Evolutionary conservation across 495 filamentous ascomycete species (phyloP).

Genomic region (Annulohypoxylon moriforme): DNA sequence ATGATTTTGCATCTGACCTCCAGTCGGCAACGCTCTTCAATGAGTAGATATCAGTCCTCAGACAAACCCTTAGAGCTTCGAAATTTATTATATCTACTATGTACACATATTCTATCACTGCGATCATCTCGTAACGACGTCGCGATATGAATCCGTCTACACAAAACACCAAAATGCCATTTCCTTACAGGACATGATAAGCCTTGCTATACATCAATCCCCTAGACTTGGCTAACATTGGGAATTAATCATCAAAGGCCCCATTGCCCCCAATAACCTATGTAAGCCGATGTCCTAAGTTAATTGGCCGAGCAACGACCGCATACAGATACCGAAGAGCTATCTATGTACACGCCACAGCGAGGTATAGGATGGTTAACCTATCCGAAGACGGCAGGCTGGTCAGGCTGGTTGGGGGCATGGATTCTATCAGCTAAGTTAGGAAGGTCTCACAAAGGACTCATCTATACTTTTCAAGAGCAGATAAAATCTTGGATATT

Average conservation of each 20-base stretch:
- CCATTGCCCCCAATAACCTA: background rate
- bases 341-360: constrained; percentile 6
- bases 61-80: background rate
- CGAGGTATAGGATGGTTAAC: constrained; percentile 13
- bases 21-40: constrained; percentile 13
- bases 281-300: constrained; percentile 14
- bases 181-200: background rate
- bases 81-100: background rate
- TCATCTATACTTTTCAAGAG: constrained; percentile 8
- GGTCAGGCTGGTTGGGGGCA: background rate
- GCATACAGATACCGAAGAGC: constrained; percentile 5
- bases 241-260: background rate
- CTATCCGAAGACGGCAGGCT: constrained; percentile 36
- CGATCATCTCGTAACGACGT: background rate
- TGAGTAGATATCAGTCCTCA: background rate
- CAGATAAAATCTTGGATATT: background rate
- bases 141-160: background rate
- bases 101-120: background rate
- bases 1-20: constrained; percentile 5
- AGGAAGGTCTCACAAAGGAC: constrained; percentile 39
- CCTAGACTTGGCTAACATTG: background rate
- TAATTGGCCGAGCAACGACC: constrained; percentile 41
- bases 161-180: background rate
- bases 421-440: constrained; percentile 20
- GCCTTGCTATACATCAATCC: background rate